These are phyloP conservation scores for Amaranthus cruentus DNA, from an alignment of 148 eudicot species.

Conservation along the genomic window DNA sequence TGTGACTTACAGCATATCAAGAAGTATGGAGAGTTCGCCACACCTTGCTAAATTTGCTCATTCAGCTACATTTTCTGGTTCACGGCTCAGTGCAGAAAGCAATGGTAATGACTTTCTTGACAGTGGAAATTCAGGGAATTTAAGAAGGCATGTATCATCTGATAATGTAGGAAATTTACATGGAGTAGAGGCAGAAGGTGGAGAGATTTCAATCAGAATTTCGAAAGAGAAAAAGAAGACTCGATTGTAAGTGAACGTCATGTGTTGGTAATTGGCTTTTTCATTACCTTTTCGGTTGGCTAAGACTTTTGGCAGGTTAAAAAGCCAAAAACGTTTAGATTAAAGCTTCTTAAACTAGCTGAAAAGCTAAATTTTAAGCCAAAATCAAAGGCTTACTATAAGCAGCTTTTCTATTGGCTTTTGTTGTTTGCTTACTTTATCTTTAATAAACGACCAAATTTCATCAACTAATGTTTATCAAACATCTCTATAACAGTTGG, in stretches of 20 bases:
- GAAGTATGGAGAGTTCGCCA: constrained; percentile 16
- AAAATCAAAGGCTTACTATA: too few relatives aligned
- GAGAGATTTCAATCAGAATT: constrained; percentile 3
- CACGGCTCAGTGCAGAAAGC: constrained; percentile 40
- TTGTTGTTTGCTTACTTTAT: too few relatives aligned
- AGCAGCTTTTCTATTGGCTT: too few relatives aligned
- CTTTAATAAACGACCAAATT: too few relatives aligned
- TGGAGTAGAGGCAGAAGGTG: constrained; percentile 17
- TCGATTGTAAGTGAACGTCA: constrained; percentile 28
- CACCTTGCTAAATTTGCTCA: constrained; percentile 23
- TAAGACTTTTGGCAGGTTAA: too few relatives aligned
- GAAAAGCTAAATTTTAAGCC: too few relatives aligned
- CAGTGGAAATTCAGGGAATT: constrained; percentile 23
- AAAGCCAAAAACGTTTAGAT: too few relatives aligned
- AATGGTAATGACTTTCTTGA: constrained; percentile 33
- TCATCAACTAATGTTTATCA: too few relatives aligned
- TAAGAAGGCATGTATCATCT: constrained; percentile 7
- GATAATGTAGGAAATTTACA: constrained; percentile 18
- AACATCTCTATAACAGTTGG: too few relatives aligned
- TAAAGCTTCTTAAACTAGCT: too few relatives aligned
- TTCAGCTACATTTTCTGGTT: constrained; percentile 33
- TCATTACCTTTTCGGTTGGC: too few relatives aligned
- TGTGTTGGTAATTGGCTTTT: too few relatives aligned
- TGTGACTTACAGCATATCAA: constrained; percentile 10
- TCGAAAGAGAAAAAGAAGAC: constrained; percentile 34